Evolutionary conservation across 129 eudicot genomes (phyloP), one percentile per base, ranked within the genome.

Genomic region (Helianthus tuberosus): DNA sequence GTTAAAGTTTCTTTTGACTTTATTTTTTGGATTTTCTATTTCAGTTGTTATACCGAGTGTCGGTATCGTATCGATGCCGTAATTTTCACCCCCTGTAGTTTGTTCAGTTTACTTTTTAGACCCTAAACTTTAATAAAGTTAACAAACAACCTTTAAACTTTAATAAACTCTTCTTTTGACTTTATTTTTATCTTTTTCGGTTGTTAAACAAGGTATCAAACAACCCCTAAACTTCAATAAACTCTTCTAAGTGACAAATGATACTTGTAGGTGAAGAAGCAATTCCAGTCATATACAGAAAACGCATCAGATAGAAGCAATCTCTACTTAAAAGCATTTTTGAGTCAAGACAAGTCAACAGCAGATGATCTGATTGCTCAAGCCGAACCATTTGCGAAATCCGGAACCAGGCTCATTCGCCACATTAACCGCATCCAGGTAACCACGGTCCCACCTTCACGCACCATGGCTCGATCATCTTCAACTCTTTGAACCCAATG

Each of bases 391-490:
- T 61, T 88, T 1, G 68, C 83, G 5, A 77, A 78, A 76, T 82
- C 96, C 11, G 97, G 87, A 82, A 51, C 73, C 79, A 80, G 82
- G 68, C 92, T 91, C 52, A 73, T 86, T 63, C 64, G 80, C 44
- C 85, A 80, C 76, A 86, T 91, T 73, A 78, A 73, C 75, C 73
- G 61, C 66, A 67, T 80, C 38, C 89, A 88, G 96, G 96, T 90
- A 85, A 77, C 61, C 50, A 53, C 12, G 32, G 50, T 12, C n/a
- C 2, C 32, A 77, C 29, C 51, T 36, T n/a, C 14, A 48, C 25
- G 8, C 39, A 38, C 51, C 47, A 10, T 46, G 6, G 23, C 48
- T 41, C 29, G 8, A 73, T 36, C 61, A 35, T 50, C 12, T 43
- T 20, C 36, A 11, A 41, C 5, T 55, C 49, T 10, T 27, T 13